phyloP scores from a whole-genome alignment of 78 protist species.

The Dictyostelium firmibasis region DNA sequence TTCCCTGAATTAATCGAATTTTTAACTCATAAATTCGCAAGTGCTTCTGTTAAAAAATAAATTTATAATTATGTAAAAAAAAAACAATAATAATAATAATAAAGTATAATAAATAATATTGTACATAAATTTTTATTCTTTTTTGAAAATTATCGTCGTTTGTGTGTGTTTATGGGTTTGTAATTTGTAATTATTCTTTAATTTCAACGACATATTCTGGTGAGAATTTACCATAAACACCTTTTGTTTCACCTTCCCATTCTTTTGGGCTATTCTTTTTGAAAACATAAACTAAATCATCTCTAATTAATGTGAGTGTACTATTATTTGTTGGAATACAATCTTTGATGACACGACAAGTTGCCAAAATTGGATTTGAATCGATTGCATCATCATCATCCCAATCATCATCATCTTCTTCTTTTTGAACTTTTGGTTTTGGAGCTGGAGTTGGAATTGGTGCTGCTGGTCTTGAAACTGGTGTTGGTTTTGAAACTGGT shows the following conservation, averaged over 20 bases:
- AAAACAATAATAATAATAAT: not conserved
- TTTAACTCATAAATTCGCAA: constrained; percentile 26
- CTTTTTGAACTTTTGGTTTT: not conserved
- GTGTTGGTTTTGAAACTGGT: not conserved
- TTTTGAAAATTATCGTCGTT: no score
- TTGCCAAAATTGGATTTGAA: constrained; percentile 54
- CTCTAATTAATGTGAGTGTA: constrained; percentile 65
- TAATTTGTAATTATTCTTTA: constrained; percentile 16
- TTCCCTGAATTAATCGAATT: constrained; percentile 46
- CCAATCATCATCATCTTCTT: constrained; percentile 62
- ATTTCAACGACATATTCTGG: constrained; percentile 13
- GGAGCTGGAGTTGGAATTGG: not conserved
- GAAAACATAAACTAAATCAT: constrained; percentile 80
- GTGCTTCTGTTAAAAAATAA: constrained; percentile 40
- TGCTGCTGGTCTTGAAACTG: constrained; percentile 4
- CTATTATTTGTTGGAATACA: constrained; percentile 70
- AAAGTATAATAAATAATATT: not conserved
- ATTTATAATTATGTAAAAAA: not conserved
- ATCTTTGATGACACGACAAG: constrained; percentile 71
- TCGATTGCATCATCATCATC: constrained; percentile 36
- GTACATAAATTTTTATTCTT: not conserved
- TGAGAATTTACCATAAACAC: constrained; percentile 75
- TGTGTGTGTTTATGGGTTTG: not conserved
- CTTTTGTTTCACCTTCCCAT: constrained; percentile 84
- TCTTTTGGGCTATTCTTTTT: constrained; percentile 22